Base-by-base conservation (phyloP, 805 yeast genomes). In the Cyberlindnera mrakii region DNA sequence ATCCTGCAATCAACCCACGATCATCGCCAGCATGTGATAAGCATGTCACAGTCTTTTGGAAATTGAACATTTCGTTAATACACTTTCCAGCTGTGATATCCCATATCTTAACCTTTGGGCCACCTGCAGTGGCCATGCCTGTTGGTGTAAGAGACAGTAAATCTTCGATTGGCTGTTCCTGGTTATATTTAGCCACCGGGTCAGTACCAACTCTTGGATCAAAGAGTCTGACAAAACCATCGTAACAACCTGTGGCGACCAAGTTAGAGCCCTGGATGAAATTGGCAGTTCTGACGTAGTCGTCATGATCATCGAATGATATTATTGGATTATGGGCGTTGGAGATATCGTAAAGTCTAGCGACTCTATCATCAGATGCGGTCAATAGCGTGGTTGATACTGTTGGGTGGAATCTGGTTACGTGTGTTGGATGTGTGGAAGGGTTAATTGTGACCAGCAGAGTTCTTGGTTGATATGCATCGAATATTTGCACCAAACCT, bases 231-330 rank as follows among this genome's bases (percentile, higher is more conserved):
- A 91, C 82, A 20, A 69, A 62, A 9, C 96, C 96, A 64, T 93
- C 99, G 59, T 93, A 93, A 58, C 95, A 89, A 41, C 98, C 99
- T 1, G 96, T 87, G 14, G 84, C 82, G n/a, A 93, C 68, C 48
- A 90, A 68, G 57, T 85, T 85, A 25, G 88, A 82, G 41, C 84
- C 81, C 3, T 91, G 91, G 31, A 90, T 75, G 60, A 87, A 87
- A 44, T 72, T 72, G 6, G 86, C 95, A 5, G 91, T 71, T 53
- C 99, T 75, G 31, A 93, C 82, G 62, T 93, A 93, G 66, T 93
- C 99, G 29, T 78, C 75, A 59, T 93, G 97, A 52, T 77, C 83
- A 20, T 72, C 75, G 47, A 87, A 81, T 47, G 80, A 76, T 29
- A 77, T 66, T 15, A 84, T 63, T 18, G 97, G 96, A n/a, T 77